Evolutionary conservation across 805 yeast genomes (phyloP).

Genomic region (baker's yeast (Saccharomyces cerevisiae)): DNA sequence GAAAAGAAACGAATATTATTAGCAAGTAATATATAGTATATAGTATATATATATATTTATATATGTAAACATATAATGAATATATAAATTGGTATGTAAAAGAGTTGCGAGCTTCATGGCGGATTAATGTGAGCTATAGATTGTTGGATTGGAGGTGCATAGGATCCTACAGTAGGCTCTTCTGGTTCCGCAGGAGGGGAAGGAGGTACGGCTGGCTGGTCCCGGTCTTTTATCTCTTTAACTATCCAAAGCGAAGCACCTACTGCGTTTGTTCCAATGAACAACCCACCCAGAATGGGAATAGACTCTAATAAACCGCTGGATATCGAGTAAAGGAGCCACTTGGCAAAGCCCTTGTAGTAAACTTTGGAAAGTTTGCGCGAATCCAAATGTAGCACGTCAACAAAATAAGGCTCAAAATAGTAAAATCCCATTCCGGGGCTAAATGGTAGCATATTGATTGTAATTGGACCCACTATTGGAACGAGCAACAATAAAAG

Average conservation of each 20-base stretch:
- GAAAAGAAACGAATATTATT: background rate
- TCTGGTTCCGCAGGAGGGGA: background rate
- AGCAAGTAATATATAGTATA: background rate
- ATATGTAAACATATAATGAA: background rate
- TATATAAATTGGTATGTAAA: background rate
- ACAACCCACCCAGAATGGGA: conserved; percentile 7
- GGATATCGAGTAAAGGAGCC: conserved; percentile 6
- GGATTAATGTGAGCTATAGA: background rate
- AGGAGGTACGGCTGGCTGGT: background rate
- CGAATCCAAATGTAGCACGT: conserved; percentile 2
- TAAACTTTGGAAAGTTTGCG: conserved; percentile 1
- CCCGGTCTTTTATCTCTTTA: background rate
- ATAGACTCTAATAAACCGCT: conserved; percentile 8
- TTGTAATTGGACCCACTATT: background rate
- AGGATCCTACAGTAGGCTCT: background rate
- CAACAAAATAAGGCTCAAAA: conserved; percentile 6
- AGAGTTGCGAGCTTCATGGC: background rate
- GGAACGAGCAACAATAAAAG: background rate
- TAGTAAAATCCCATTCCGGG: conserved; percentile 6
- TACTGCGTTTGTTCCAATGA: conserved; percentile 7
- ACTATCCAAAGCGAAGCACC: conserved; percentile 12
- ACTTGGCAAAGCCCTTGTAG: conserved; percentile 5
- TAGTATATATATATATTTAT: too few species aligned
- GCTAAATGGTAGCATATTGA: background rate
- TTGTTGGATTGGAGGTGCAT: background rate